Evolutionary conservation across 257 asterid genomes (phyloP), one percentile per base, ranked within the genome.

Genomic region (Voacanga thouarsii): DNA sequence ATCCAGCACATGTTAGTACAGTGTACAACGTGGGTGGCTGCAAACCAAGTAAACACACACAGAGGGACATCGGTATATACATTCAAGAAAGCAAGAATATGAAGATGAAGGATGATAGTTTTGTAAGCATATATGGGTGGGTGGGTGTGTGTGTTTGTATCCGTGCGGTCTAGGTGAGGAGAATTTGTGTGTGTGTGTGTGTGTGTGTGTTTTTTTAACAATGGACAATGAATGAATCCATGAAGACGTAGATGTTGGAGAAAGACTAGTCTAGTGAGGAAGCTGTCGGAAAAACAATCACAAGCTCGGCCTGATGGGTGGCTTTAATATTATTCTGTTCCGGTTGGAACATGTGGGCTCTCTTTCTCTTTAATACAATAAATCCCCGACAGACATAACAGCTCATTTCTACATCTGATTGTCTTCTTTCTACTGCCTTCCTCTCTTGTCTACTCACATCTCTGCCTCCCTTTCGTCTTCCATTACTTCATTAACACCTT

Each of bases 221-320:
- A 30, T 41, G 80, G 72, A 71, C 75, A 41, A 11, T 1, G 37
- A 63, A 66, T 18, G 80, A 41, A 71, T 12, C 53, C 23, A 7
- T 49, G 71, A 6, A 69, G 77, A 74, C 55, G 55, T 8, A 64
- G 45, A 44, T 84, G 88, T 84, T 77, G 88, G 88, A 79, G 85
- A 84, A 84, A 81, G 84, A 74, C 55, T 53, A 68, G 83, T 72
- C 57, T 65, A 72, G 76, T 2, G 55, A 84, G 56, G 83, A 77
- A 78, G 79, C 80, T 84, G 88, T 84, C 88, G 88, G 88, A 74
- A 79, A 79, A 76, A 79, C 70, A 1, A 81, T 71, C 75, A 45
- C 79, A 75, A 55, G 74, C 15, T 50, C 64, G 77, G 57, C 57
- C 71, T 80, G 76, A 76, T 66, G 80, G 76, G 77, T 76, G 72